Percentiles rank a stretch among this genome's conserved stretches.
Evolutionary conservation across 495 filamentous ascomycete species (phyloP).

Genomic region (Aspergillus affinis): DNA sequence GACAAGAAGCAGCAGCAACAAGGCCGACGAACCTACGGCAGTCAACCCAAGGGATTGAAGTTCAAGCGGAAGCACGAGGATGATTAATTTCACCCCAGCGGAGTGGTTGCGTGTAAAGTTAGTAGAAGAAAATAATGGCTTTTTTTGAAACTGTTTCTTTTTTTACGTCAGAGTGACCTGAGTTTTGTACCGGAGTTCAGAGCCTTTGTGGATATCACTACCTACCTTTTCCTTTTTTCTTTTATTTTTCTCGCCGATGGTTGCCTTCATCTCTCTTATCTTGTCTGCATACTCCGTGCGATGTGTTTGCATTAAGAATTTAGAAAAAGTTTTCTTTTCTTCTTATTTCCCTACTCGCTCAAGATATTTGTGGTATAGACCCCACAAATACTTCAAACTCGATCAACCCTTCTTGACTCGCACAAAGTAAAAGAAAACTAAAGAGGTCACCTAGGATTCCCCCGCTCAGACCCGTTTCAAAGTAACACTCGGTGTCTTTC

Average conservation of each 20-base stretch:
- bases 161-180: background rate
- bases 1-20: slow-evolving; percentile 78
- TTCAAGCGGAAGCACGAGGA: slow-evolving; percentile 39
- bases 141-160: slow-evolving; percentile 3
- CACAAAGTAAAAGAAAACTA: background rate
- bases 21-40: slow-evolving; percentile 78
- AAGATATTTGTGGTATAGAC: no score
- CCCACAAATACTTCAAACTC: no score
- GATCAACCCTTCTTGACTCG: no score
- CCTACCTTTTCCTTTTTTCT: background rate
- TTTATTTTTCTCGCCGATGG: background rate
- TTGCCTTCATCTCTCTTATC: background rate
- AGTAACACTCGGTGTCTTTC: background rate
- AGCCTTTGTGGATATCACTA: background rate
- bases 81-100: background rate
- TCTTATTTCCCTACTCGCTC: background rate
- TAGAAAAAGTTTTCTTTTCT: background rate
- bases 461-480: background rate
- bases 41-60: slow-evolving; percentile 54
- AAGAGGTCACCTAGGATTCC: background rate
- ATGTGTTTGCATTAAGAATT: background rate
- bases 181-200: background rate
- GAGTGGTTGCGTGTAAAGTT: background rate
- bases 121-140: background rate
- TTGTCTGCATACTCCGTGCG: background rate